Percentiles rank a stretch among this genome's conserved stretches.
phyloP scores from a whole-genome alignment of 306 rosid species.

The Pyrus betulifolia region DNA sequence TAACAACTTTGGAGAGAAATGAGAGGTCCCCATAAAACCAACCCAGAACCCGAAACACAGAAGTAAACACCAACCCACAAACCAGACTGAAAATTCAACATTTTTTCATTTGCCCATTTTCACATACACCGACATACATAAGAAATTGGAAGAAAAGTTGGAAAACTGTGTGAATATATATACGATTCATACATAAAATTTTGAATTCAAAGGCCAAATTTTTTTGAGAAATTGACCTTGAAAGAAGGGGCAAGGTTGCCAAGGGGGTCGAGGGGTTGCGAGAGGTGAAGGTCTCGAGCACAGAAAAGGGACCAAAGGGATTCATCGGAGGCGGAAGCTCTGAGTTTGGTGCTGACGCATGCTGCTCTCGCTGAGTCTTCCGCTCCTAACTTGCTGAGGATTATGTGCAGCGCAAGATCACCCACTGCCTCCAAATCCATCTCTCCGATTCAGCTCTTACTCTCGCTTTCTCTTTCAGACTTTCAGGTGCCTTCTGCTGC shows the following conservation, averaged over 20 bases:
- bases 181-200: too few species aligned
- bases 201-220: neutral
- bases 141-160: too few species aligned
- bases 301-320: constrained; percentile 60
- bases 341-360: constrained; percentile 47
- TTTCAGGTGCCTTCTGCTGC: too few species aligned
- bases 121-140: neutral
- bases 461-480: too few species aligned
- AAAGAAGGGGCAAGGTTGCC: constrained; percentile 60
- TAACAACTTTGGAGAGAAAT: neutral
- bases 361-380: constrained; percentile 48
- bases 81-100: neutral
- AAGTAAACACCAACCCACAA: neutral
- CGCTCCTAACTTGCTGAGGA: constrained; percentile 44
- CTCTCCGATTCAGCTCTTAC: neutral
- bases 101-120: neutral
- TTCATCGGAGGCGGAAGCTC: constrained; percentile 56
- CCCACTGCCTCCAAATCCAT: constrained; percentile 62
- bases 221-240: constrained; percentile 33
- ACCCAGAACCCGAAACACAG: neutral
- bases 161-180: too few species aligned
- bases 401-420: constrained; percentile 48
- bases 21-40: neutral
- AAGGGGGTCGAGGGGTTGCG: constrained; percentile 43
- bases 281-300: constrained; percentile 43